Evolutionary conservation across 495 filamentous ascomycete species (phyloP), one percentile per base, ranked within the genome.

Genomic region (Aspergillus bridgeri): DNA sequence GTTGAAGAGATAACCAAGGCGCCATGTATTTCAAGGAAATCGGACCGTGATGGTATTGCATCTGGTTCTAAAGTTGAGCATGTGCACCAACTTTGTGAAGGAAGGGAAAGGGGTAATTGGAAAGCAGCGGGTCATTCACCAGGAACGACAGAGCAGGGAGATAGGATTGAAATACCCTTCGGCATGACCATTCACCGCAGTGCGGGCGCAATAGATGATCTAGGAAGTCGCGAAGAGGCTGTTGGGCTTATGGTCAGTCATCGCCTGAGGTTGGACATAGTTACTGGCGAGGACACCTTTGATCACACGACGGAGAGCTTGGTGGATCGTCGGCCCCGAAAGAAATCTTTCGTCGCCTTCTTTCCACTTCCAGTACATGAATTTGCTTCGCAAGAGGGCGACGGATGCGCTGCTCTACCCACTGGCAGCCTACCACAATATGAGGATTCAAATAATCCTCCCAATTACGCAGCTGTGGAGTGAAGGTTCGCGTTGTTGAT

Each of bases 241-340:
- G 17, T 46, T 3, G 52, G 43, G 4, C 51, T 62, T 25, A 56
- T 48, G 3, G 56, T 56, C 17, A 24, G 44, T 0, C 60, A 62
- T 20, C 55, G 25, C 38, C 42, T 62, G 51, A 52, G n/a, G 7
- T 21, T 62, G 5, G 60, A 62, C 11, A 45, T 62, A 7, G 51
- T 62, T 25, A 52, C 42, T 0, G 60, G 60, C 1, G 56, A 62
- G 43, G 60, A 62, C 22, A 58, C 55, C 2, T 56, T 62, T 21
- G 47, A 62, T 22, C 56, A 42, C 13, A 13, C 8, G 8, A 58
- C 56, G 1, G 52, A 56, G 5, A 51, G 43, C 11, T 27, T 62
- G 3, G 51, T 62, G 19, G 60, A 62, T 44, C 55, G 60, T 1
- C 29, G 29, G 22, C 42, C 23, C 17, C 46, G 44, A 13, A 24